phyloP scores from a whole-genome alignment of 2,329 filamentous ascomycete genomes.

The Ambrosiella cleistominuta region DNA sequence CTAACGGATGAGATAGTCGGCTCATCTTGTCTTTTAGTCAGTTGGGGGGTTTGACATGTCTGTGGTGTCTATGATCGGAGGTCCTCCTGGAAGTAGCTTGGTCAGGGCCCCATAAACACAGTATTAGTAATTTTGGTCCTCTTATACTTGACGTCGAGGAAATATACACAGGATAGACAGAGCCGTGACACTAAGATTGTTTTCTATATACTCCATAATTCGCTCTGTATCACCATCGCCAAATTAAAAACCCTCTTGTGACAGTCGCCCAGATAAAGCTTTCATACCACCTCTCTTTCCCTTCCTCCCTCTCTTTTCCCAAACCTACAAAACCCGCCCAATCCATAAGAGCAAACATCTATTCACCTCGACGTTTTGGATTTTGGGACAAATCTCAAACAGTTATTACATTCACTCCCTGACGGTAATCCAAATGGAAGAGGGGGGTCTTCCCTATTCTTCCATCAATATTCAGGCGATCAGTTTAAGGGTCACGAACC shows the following conservation, averaged over 20 bases:
- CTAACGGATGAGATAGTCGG: no score
- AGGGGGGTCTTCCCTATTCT: background rate
- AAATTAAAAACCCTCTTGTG: background rate
- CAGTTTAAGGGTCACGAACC: background rate
- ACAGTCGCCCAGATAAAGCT: background rate
- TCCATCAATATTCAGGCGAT: background rate
- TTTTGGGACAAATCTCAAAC: slow-evolving; percentile 7
- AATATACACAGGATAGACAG: no score
- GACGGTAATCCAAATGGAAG: background rate
- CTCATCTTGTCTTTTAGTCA: no score
- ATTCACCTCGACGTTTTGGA: slow-evolving; percentile 1
- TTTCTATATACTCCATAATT: no score
- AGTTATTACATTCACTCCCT: slow-evolving; percentile 1
- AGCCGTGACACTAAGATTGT: no score
- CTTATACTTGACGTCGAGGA: no score
- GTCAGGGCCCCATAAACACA: no score
- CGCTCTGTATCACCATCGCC: no score
- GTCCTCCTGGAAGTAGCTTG: no score
- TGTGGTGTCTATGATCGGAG: no score
- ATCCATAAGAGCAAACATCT: background rate
- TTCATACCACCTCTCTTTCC: background rate
- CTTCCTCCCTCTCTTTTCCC: background rate
- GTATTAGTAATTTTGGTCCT: no score
- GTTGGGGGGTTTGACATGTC: no score
- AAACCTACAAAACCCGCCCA: background rate